phyloP scores from a whole-genome alignment of 805 yeast genomes.

The Brettanomyces bruxellensis region DNA sequence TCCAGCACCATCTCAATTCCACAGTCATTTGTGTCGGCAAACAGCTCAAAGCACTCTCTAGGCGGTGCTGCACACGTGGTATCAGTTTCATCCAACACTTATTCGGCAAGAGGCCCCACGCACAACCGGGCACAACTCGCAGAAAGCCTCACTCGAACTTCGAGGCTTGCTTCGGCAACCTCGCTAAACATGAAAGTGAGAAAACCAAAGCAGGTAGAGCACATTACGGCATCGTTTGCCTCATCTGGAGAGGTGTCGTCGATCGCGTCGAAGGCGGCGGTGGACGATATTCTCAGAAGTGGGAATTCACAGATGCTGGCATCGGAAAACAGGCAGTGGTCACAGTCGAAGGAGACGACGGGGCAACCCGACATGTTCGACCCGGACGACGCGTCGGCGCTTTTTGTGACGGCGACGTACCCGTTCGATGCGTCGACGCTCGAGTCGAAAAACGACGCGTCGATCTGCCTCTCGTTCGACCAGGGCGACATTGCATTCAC shows the following conservation, averaged over 20 bases:
- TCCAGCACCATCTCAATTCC: too few species aligned
- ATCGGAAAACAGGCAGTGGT: background rate
- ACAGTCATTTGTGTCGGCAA: too few species aligned
- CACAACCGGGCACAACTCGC: too few species aligned
- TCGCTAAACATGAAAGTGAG: too few species aligned
- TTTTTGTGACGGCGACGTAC: constrained; percentile 27
- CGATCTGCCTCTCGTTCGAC: constrained; percentile 65
- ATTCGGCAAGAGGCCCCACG: background rate
- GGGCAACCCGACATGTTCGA: constrained; percentile 6
- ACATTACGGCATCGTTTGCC: constrained; percentile 1
- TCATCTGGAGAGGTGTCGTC: constrained; percentile 1
- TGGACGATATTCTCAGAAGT: background rate
- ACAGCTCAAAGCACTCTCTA: too few species aligned
- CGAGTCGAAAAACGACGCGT: constrained; percentile 56
- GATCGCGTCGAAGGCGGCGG: constrained; percentile 1
- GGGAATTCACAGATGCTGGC: too few species aligned
- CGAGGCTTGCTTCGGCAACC: too few species aligned
- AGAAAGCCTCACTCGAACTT: too few species aligned
- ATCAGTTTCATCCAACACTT: background rate
- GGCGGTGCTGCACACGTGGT: background rate
- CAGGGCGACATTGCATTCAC: constrained; percentile 68
- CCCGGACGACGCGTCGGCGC: constrained; percentile 25
- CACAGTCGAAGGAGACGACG: background rate
- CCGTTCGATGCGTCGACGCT: constrained; percentile 34
- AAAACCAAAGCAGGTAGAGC: too few species aligned